Base-by-base conservation (phyloP, 139 green algal genomes). In the Trebouxia sp. region DNA sequence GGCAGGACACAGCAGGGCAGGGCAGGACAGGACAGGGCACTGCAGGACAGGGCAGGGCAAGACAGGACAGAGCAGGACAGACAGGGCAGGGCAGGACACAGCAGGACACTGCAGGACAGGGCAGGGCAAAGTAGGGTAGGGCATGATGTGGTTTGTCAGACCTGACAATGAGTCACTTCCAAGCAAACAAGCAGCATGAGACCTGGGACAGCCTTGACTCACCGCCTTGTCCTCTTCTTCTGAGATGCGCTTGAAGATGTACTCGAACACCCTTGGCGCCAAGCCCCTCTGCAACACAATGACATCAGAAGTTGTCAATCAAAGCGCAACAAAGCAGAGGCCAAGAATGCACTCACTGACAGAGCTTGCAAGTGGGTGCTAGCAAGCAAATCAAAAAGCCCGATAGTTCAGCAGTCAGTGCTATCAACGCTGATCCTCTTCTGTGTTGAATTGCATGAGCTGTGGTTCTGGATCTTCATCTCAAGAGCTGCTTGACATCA, bases 221-320 rank as follows among this genome's bases (percentile, higher is more conserved):
- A 70, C 76, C 20, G 22, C 37, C 22, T 41, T 80, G 45, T 58
- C 56, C 41, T 82, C 77, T 58, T 42, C 77, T 41, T 82, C 77
- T 35, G 56, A n/a, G 39, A 85, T 85, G 26, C 81, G 48, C 22
- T 77, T 38, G 41, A 86, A 86, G 30, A 86, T 50, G 70, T 80
- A 65, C 38, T 78, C 22, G 30, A 86, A 86, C 5, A 86, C 62
- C 12, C 82, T 75, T 10, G 77, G 77, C 7, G 67, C 62, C 28
- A 87, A 51, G 22, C 82, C 66, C 30, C 75, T 81, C 70, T 82
- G 75, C 67, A 45, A 6, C 8, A 20, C 22, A 72, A n/a, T n/a
- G n/a, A 20, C 48, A 3, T 72, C 3, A 58, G 20, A 58, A 1
- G 5, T 58, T 3, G 50, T 17, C 4, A 9, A 22, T 9, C 22